Evolutionary conservation across 2,329 filamentous ascomycete genomes (phyloP).

Genomic region (Arachnomyces sp.): DNA sequence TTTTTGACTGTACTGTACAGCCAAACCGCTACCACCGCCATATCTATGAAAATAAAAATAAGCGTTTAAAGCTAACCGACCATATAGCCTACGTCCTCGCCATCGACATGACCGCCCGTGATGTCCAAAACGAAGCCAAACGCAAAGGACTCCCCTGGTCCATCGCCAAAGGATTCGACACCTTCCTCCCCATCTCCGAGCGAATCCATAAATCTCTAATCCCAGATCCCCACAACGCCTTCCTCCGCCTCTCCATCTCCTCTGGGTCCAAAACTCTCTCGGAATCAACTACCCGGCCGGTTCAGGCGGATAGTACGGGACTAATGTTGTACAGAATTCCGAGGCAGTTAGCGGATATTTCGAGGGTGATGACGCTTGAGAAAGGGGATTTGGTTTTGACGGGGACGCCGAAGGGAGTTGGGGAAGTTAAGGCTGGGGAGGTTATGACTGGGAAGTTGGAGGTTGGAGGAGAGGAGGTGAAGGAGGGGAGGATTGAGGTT

Average conservation of each 20-base stretch:
- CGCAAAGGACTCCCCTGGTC: constrained; percentile 93
- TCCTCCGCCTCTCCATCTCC: constrained; percentile 82
- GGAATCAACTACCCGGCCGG: no score
- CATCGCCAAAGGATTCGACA: constrained; percentile 96
- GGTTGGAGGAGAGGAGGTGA: constrained; percentile 71
- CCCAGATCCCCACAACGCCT: constrained; percentile 77
- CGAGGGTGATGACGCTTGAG: constrained; percentile 87
- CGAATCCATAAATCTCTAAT: constrained; percentile 74
- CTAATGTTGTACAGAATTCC: constrained; percentile 93
- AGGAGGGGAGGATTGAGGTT: constrained; percentile 79
- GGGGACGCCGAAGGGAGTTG: constrained; percentile 95
- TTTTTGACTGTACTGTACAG: no score
- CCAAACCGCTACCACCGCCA: no score
- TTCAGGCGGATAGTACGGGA: constrained; percentile 78
- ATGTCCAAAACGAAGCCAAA: constrained; percentile 94
- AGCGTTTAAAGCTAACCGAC: constrained; percentile 2
- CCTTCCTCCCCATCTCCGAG: constrained; percentile 81
- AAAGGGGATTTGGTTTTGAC: constrained; percentile 89
- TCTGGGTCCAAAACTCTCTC: constrained; percentile 48
- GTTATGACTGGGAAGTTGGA: constrained; percentile 76
- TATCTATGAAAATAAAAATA: not conserved
- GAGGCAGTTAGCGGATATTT: constrained; percentile 80
- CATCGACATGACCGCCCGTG: constrained; percentile 96
- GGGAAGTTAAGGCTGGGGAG: constrained; percentile 75
- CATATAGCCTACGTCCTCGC: constrained; percentile 70